Base-by-base conservation (phyloP, 371 early-diverging fungal species). In the Mucor saturninus region DNA sequence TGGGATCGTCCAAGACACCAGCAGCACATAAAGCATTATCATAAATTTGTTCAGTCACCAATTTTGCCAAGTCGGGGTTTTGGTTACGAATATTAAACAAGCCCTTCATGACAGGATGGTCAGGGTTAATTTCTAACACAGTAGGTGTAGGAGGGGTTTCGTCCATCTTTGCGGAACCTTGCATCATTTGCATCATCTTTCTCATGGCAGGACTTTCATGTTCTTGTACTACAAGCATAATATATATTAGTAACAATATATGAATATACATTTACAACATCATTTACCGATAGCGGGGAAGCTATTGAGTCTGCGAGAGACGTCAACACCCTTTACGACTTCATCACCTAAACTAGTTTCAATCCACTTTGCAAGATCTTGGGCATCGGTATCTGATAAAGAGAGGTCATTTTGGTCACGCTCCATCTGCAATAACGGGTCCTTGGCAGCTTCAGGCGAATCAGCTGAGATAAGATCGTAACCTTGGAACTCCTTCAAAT, bases 81-180 rank as follows among this genome's bases (percentile, higher is more conserved):
- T 73, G 66, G 51, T 76, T 67, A 68, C 86, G 87, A 46, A 91
- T 76, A 15, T 76, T 65, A 68, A 79, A 85, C 50, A 93, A 73
- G 37, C 89, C 87, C 51, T 76, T 75, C 79, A 94, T 90, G 49
- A 94, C 82, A 3, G 91, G 84, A 66, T 93, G 90, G 59, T 86
- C 81, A 49, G 93, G 88, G 68, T 96, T 97, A 74, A 98, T 91
- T 75, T 97, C 96, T 14, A 98, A 76, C 31, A 72, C 85, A 32
- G 86, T 78, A 13, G 84, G 83, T 29, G 71, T 69, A 52, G 88
- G 74, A 53, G 82, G 80, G 35, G 72, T 45, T 65, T 77, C 71
- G n/a, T 77, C 79, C 74, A 83, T 67, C 73, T 83, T 85, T 52
- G 87, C 87, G 35, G 89, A 88, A 38, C 89, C 87, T 72, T 79